Percentiles rank a stretch among this genome's conserved stretches.
phyloP scores from a whole-genome alignment of 345 rosid genomes.

The Conringia planisiliqua region DNA sequence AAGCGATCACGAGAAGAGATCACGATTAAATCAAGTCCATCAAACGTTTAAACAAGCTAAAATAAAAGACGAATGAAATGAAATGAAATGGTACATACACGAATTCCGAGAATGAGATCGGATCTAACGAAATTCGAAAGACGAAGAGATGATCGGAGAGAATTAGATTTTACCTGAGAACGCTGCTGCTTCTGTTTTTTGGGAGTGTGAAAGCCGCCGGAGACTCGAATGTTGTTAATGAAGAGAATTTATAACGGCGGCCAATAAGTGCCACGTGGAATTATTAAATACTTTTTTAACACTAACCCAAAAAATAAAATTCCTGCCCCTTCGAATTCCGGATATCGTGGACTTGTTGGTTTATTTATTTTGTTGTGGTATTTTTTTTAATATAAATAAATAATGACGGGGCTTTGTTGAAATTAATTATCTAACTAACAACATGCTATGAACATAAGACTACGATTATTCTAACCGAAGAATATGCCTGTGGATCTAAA shows the following conservation, averaged over 20 bases:
- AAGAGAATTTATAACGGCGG: conserved; percentile 11
- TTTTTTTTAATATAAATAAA: not conserved
- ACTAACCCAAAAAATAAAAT: not conserved
- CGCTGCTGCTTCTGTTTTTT: conserved; percentile 8
- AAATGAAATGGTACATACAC: not conserved
- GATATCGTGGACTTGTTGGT: conserved; percentile 14
- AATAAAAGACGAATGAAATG: not conserved
- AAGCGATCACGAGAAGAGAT: not conserved
- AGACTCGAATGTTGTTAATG: conserved; percentile 1
- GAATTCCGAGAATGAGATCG: not conserved
- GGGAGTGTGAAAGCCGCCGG: conserved; percentile 28
- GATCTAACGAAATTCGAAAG: conserved; percentile 1
- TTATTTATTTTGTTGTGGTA: not conserved
- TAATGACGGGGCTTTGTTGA: not conserved
- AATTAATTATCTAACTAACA: not conserved
- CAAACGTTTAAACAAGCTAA: not conserved
- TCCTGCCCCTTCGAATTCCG: conserved; percentile 12
- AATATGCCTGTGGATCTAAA: conserved; percentile 20
- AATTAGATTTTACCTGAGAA: conserved; percentile 16
- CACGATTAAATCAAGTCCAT: not conserved
- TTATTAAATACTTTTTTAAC: not conserved
- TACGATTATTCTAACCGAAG: conserved; percentile 10
- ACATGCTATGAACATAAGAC: not conserved
- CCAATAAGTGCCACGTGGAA: conserved; percentile 15
- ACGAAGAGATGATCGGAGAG: conserved; percentile 19